These are phyloP conservation scores for Fragaria iinumae DNA, from an alignment of 306 rosid genomes.

Conservation along the genomic window DNA sequence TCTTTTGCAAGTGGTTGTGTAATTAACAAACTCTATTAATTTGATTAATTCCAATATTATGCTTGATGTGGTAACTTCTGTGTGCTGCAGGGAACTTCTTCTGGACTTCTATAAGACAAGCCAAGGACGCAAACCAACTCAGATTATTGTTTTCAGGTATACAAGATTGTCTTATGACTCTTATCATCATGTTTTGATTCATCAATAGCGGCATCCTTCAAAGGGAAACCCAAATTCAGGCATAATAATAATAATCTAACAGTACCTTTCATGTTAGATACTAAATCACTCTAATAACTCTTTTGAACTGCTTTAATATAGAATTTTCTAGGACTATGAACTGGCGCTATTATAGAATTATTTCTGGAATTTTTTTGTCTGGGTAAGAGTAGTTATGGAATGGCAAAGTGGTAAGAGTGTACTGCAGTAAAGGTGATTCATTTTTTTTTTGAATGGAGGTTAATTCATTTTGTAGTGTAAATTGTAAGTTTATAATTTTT, in stretches of 20 bases:
- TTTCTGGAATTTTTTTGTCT: background rate
- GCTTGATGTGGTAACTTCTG: conserved; percentile 12
- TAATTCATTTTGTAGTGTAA: background rate
- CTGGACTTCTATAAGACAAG: conserved; percentile 72
- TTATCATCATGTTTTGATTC: background rate
- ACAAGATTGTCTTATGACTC: conserved; percentile 8
- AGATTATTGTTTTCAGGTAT: conserved; percentile 89
- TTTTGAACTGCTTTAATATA: background rate
- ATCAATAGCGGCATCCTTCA: background rate
- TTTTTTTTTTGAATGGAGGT: no score
- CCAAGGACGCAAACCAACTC: conserved; percentile 55
- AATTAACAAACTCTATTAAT: background rate
- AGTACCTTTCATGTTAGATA: background rate
- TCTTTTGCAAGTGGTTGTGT: background rate
- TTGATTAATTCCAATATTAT: conserved; percentile 4
- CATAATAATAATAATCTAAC: background rate
- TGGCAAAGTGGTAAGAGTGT: background rate
- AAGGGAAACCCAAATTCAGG: background rate
- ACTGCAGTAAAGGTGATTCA: background rate
- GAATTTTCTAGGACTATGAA: background rate
- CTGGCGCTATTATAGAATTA: background rate
- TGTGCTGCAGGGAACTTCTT: conserved; percentile 74
- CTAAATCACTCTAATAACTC: background rate
- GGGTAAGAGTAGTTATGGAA: background rate
- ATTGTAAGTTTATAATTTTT: no score